These are phyloP conservation scores for Sarcodon aspratus DNA, from an alignment of 768 basidiomycete genomes.

Conservation along the genomic window DNA sequence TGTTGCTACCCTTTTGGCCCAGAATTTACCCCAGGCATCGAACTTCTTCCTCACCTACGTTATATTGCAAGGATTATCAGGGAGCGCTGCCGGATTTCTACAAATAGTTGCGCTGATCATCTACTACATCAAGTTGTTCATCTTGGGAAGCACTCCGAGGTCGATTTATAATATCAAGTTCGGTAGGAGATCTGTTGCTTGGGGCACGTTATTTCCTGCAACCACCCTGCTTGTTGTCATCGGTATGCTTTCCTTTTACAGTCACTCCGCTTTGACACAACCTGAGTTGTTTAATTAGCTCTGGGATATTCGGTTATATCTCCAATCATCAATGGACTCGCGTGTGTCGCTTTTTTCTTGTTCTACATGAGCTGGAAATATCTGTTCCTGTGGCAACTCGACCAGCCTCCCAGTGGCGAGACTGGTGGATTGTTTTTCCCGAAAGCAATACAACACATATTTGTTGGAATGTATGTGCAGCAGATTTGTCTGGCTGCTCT, in stretches of 20 bases:
- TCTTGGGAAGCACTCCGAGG: conserved; percentile 84
- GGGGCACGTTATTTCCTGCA: conserved; percentile 72
- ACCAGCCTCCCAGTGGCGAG: conserved; percentile 57
- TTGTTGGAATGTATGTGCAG: conserved; percentile 89
- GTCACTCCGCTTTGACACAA: conserved; percentile 1
- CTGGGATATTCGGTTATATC: conserved; percentile 82
- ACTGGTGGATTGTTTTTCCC: conserved; percentile 96
- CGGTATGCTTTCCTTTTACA: conserved; percentile 30
- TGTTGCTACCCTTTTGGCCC: conserved; percentile 61
- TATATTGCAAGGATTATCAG: conserved; percentile 71
- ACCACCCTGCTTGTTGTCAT: conserved; percentile 79
- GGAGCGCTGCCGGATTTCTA: conserved; percentile 70
- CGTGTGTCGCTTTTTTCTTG: conserved; percentile 69
- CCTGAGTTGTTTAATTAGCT: conserved; percentile 22
- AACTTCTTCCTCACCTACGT: conserved; percentile 84
- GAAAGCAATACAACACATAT: conserved; percentile 85
- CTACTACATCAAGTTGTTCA: conserved; percentile 84
- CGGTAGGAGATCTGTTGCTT: conserved; percentile 44
- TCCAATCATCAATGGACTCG: conserved; percentile 88
- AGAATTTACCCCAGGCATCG: conserved; percentile 69
- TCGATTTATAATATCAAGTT: conserved; percentile 81
- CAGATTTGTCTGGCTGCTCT: conserved; percentile 77
- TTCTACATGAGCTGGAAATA: conserved; percentile 76
- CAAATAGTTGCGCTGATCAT: conserved; percentile 63
- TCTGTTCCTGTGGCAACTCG: conserved; percentile 36